These are phyloP conservation scores for Rhodotorula kratochvilovae DNA, from an alignment of 768 basidiomycete genomes.

Conservation along the genomic window DNA sequence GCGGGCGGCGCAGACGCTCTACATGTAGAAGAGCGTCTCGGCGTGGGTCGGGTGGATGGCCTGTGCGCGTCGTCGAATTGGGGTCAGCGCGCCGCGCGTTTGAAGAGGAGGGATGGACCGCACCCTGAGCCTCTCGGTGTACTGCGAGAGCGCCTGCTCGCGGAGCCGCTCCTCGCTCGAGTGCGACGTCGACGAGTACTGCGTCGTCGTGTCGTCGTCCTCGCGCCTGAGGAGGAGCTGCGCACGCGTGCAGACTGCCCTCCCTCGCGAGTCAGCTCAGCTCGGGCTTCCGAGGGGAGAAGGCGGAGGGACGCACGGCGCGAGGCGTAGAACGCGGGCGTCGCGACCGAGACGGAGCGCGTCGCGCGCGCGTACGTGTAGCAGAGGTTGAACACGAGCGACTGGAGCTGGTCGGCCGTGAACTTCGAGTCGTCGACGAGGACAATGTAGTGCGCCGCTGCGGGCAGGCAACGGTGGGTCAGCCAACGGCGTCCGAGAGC, in stretches of 20 bases:
- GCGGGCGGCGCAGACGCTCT: too few relatives aligned
- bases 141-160: not conserved
- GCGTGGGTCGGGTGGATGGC: too few relatives aligned
- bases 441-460: conserved; percentile 29
- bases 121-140: not conserved
- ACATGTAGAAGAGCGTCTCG: too few relatives aligned
- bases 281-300: not conserved
- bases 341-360: conserved; percentile 57
- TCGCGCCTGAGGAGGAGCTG: conserved; percentile 18
- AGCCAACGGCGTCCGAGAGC: too few relatives aligned
- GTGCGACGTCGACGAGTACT: not conserved
- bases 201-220: conserved; percentile 11
- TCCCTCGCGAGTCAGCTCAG: not conserved
- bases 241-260: conserved; percentile 6
- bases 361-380: conserved; percentile 80
- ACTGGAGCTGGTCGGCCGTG: conserved; percentile 67
- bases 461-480: not conserved
- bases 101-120: not conserved
- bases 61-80: too few relatives aligned
- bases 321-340: conserved; percentile 1
- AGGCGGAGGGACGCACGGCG: not conserved
- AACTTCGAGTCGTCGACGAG: conserved; percentile 56
- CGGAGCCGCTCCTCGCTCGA: not conserved
- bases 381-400: conserved; percentile 63
- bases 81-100: too few relatives aligned